Evolutionary conservation across 1,284 basidiomycete genomes (phyloP), one percentile per base, ranked within the genome.

Genomic region (Agaricales sp.): DNA sequence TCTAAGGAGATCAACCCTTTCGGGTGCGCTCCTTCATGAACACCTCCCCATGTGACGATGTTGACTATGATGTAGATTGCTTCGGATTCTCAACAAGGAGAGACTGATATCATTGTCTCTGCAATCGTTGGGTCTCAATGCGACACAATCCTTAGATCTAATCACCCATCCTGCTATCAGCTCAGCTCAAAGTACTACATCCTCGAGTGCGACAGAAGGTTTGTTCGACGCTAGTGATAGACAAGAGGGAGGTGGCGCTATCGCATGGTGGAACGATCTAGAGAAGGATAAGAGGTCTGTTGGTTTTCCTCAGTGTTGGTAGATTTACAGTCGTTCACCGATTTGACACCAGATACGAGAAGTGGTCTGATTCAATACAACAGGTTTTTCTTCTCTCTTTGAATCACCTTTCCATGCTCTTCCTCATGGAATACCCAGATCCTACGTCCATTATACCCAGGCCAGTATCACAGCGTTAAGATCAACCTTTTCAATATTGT

Each of bases 241-340:
- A n/a, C 58, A 61, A 3, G 93, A 96, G 63, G 87, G 77, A 1
- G 88, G 85, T 0, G 74, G 70, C 13, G 74, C 85, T 2, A 77
- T 96, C 46, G 61, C 82, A 0, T 98, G 88, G 80, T 84, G 87
- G 78, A 98, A 98, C 63, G 85, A 98, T 64, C 65, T 98, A 20
- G 85, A 91, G 65, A 87, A 81, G 53, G 94, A 97, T 60, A 69
- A 66, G n/a, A 70, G 77, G 72, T 87, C 64, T 50, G 67, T 63
- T 48, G n/a, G n/a, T n/a, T n/a, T n/a, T n/a, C n/a, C 16, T n/a
- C 2, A 18, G 20, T 24, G 37, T 16, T 46, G 16, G 8, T 25
- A 21, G 19, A 12, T 16, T 11, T 18, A 19, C 6, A 45, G 3
- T 51, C 26, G 24, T 39, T 41, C 14, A 51, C 21, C 43, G 25